phyloP scores from a whole-genome alignment of 768 basidiomycete genomes.

The Daedaleopsis sinensis region DNA sequence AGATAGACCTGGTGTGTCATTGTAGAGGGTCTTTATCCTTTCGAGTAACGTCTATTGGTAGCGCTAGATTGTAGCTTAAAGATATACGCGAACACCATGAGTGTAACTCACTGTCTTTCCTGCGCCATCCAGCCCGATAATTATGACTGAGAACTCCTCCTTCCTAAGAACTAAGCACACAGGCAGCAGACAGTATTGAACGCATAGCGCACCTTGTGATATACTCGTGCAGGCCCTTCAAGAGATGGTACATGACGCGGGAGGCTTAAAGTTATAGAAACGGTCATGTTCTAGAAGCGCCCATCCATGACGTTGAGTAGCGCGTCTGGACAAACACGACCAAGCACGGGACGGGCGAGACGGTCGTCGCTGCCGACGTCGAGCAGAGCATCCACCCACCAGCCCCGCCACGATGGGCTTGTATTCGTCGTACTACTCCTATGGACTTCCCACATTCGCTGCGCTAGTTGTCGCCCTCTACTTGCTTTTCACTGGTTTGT shows the following conservation, averaged over 20 bases:
- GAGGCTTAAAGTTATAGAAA: background rate
- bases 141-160: conserved; percentile 92
- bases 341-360: conserved; percentile 5
- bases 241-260: conserved; percentile 82
- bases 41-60: conserved; percentile 77
- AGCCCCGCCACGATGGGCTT: conserved; percentile 34
- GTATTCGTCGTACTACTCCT: conserved; percentile 54
- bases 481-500: conserved; percentile 85
- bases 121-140: conserved; percentile 90
- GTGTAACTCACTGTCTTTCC: conserved; percentile 75
- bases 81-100: background rate
- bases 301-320: conserved; percentile 12
- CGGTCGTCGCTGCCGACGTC: conserved; percentile 15
- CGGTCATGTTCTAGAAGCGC: background rate
- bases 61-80: background rate
- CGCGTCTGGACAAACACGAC: background rate
- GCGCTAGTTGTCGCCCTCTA: conserved; percentile 75
- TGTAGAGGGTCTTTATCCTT: conserved; percentile 93
- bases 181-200: background rate
- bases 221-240: conserved; percentile 90
- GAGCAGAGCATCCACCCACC: conserved; percentile 12
- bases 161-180: conserved; percentile 48
- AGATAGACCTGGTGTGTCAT: conserved; percentile 81
- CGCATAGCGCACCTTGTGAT: conserved; percentile 64
- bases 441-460: conserved; percentile 71